These are phyloP conservation scores for Corynascus novoguineensis DNA, from an alignment of 495 filamentous ascomycete species.

Conservation along the genomic window DNA sequence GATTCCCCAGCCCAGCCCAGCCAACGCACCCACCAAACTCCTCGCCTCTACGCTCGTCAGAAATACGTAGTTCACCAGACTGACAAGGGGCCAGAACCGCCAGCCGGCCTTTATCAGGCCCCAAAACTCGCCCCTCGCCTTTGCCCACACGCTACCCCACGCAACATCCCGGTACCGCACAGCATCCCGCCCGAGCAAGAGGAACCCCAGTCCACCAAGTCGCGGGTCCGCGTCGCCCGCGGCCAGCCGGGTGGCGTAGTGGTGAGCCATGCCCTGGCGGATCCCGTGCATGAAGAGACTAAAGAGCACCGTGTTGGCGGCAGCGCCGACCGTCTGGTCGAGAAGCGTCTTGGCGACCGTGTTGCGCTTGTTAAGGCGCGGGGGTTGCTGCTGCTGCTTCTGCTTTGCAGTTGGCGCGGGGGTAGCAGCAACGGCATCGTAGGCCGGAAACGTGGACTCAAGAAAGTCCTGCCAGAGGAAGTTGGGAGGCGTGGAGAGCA, in stretches of 20 bases:
- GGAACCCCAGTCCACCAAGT: conserved; percentile 19
- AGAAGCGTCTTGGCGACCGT: conserved; percentile 74
- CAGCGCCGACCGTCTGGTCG: conserved; percentile 73
- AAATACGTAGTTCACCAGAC: conserved; percentile 69
- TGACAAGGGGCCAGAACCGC: conserved; percentile 82
- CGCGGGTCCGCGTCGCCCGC: conserved; percentile 7
- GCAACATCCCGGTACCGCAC: conserved; percentile 31
- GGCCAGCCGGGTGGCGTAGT: neutral
- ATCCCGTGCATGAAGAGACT: conserved; percentile 42
- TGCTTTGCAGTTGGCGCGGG: too few species aligned
- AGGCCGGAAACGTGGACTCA: conserved; percentile 45
- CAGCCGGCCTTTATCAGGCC: conserved; percentile 67
- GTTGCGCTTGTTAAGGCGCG: conserved; percentile 59
- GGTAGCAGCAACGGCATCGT: conserved; percentile 36
- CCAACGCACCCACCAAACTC: conserved; percentile 69
- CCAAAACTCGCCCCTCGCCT: conserved; percentile 54
- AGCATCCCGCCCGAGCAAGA: conserved; percentile 17
- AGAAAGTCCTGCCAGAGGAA: conserved; percentile 64
- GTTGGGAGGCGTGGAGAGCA: conserved; percentile 77
- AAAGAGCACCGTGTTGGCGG: conserved; percentile 74
- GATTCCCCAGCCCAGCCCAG: conserved; percentile 80
- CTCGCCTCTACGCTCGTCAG: conserved; percentile 67
- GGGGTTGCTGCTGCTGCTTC: too few species aligned
- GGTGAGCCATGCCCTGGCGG: conserved; percentile 35
- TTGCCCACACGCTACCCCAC: conserved; percentile 30